These are phyloP conservation scores for Ophiosphaerella korrae DNA, from an alignment of 2,329 filamentous ascomycete genomes.

Conservation along the genomic window DNA sequence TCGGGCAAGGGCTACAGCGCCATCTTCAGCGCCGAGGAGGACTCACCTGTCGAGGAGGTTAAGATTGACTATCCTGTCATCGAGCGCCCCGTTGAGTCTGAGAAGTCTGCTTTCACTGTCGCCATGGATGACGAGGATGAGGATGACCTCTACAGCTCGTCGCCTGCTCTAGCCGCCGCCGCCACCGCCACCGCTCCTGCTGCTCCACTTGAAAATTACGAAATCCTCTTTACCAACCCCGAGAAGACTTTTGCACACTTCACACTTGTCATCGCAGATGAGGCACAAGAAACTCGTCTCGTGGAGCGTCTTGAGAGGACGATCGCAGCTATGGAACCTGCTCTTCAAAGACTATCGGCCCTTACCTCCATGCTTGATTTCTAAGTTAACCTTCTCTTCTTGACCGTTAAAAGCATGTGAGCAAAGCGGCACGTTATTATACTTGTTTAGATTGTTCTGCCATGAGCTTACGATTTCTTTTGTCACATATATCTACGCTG, in stretches of 20 bases:
- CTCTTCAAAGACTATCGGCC: slow-evolving; percentile 39
- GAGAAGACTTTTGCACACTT: slow-evolving; percentile 69
- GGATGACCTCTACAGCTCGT: slow-evolving; percentile 64
- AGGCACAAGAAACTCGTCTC: slow-evolving; percentile 44
- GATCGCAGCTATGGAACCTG: slow-evolving; percentile 42
- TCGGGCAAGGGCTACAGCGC: slow-evolving; percentile 67
- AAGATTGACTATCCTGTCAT: slow-evolving; percentile 59
- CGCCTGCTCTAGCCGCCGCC: slow-evolving; percentile 42
- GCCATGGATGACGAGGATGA: slow-evolving; percentile 53
- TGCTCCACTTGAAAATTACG: slow-evolving; percentile 31
- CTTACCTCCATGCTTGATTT: slow-evolving; percentile 45
- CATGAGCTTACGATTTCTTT: slow-evolving; percentile 41
- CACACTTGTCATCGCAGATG: slow-evolving; percentile 67
- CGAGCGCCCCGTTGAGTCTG: slow-evolving; percentile 46
- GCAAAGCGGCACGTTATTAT: not conserved
- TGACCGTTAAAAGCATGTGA: slow-evolving; percentile 5
- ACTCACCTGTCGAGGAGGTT: slow-evolving; percentile 49
- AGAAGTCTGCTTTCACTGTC: slow-evolving; percentile 16
- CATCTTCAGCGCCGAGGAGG: slow-evolving; percentile 39
- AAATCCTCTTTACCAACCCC: slow-evolving; percentile 54
- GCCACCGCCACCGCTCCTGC: slow-evolving; percentile 51
- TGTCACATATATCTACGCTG: slow-evolving; percentile 24
- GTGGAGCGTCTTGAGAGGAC: slow-evolving; percentile 43
- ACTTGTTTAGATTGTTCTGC: slow-evolving; percentile 26
- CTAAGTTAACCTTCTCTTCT: slow-evolving; percentile 15